Conservation (phyloP, 1,284 basidiomycete species). For the Uromyces viciae-fabae region DNA sequence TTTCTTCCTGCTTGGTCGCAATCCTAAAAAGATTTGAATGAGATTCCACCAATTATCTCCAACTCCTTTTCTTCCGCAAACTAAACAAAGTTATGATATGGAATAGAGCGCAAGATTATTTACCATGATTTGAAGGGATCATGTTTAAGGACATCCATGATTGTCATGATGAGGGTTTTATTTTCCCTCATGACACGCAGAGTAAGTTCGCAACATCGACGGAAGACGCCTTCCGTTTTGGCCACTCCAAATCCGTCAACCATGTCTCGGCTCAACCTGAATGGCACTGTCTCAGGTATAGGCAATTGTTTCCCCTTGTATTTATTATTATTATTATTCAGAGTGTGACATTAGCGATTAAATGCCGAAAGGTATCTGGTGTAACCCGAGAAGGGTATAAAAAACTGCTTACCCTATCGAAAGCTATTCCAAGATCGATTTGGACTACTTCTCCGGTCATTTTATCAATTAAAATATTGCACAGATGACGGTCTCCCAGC, state of each 20-base stretch:
- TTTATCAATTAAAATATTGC: slow-evolving; percentile 86
- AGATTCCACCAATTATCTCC: slow-evolving; percentile 32
- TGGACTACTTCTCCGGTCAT: slow-evolving; percentile 80
- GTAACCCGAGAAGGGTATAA: slow-evolving; percentile 53
- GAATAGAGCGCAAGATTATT: slow-evolving; percentile 47
- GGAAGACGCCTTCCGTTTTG: slow-evolving; percentile 89
- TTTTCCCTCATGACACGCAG: slow-evolving; percentile 79
- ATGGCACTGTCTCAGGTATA: slow-evolving; percentile 85
- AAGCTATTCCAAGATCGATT: slow-evolving; percentile 94
- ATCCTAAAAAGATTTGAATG: slow-evolving; percentile 45
- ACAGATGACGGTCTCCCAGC: slow-evolving; percentile 84
- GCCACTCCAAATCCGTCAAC: slow-evolving; percentile 88
- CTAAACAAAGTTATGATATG: background rate
- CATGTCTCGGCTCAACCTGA: slow-evolving; percentile 87
- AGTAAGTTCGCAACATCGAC: slow-evolving; percentile 90
- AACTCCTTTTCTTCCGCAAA: slow-evolving; percentile 45
- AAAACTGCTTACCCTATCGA: slow-evolving; percentile 63
- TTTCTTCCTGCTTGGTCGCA: slow-evolving; percentile 48
- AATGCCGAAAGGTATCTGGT: slow-evolving; percentile 57
- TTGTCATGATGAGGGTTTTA: slow-evolving; percentile 82
- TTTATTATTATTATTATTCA: too few species aligned
- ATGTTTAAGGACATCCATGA: slow-evolving; percentile 93
- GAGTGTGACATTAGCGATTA: too few species aligned
- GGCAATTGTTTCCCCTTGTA: slow-evolving; percentile 72
- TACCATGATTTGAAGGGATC: slow-evolving; percentile 91